phyloP scores from a whole-genome alignment of 768 basidiomycete species.

The Pleurotus giganteus region DNA sequence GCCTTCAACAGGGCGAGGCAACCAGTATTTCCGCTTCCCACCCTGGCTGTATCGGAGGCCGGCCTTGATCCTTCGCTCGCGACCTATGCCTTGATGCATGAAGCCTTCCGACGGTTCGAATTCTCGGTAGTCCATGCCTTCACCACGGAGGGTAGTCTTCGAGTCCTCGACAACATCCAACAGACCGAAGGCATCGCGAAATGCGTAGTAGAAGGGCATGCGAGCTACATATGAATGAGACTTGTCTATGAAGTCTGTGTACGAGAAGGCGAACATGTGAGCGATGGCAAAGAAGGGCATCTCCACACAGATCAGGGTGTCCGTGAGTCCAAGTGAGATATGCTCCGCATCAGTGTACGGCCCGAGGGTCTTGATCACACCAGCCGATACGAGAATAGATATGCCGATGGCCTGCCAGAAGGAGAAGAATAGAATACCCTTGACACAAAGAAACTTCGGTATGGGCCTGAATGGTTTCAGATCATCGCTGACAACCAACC shows the following conservation, averaged over 20 bases:
- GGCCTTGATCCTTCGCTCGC: constrained; percentile 85
- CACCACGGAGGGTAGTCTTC: constrained; percentile 76
- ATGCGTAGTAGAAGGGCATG: constrained; percentile 84
- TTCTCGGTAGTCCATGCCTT: constrained; percentile 93
- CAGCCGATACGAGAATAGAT: constrained; percentile 83
- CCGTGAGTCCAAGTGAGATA: constrained; percentile 87
- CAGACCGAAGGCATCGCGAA: constrained; percentile 84
- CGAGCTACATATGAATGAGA: constrained; percentile 70
- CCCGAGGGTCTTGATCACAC: constrained; percentile 74
- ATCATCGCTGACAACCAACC: constrained; percentile 89
- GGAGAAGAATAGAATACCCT: constrained; percentile 96
- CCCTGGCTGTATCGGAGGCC: constrained; percentile 90
- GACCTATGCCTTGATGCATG: constrained; percentile 85
- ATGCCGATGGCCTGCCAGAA: constrained; percentile 95
- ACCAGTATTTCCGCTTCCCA: constrained; percentile 95
- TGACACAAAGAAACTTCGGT: constrained; percentile 98
- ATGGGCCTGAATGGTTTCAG: constrained; percentile 89
- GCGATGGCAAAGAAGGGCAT: constrained; percentile 97
- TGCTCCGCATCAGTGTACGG: constrained; percentile 87
- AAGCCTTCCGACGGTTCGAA: constrained; percentile 95
- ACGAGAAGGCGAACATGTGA: constrained; percentile 93
- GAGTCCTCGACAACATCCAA: constrained; percentile 88
- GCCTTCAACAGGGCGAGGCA: constrained; percentile 61
- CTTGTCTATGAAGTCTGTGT: constrained; percentile 77
- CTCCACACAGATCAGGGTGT: constrained; percentile 91